Percentiles rank a stretch among this genome's conserved stretches.
phyloP scores from a whole-genome alignment of 352 stramenopile genomes.

The Phytophthora aleatoria region DNA sequence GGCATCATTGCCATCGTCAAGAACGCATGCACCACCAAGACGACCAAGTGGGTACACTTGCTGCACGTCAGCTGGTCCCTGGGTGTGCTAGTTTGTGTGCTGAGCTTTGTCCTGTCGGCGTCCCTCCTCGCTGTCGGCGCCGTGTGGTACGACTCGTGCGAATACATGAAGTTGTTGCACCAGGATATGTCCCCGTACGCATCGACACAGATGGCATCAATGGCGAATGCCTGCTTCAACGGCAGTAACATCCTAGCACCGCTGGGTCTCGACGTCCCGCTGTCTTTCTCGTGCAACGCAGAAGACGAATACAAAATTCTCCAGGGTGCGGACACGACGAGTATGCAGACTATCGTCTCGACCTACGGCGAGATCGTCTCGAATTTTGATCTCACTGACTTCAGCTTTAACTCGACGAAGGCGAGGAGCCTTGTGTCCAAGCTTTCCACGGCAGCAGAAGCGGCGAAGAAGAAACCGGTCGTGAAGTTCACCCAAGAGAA shows the following conservation, averaged over 20 bases:
- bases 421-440: constrained; percentile 53
- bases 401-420: constrained; percentile 61
- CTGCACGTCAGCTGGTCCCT: constrained; percentile 80
- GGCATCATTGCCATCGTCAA: constrained; percentile 76
- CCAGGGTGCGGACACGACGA: constrained; percentile 46
- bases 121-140: constrained; percentile 76
- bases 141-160: constrained; percentile 82
- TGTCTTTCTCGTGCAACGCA: constrained; percentile 69
- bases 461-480: constrained; percentile 10
- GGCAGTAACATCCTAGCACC: constrained; percentile 64
- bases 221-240: constrained; percentile 79
- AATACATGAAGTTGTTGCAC: constrained; percentile 84
- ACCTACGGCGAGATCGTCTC: constrained; percentile 56
- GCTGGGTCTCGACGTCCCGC: constrained; percentile 48
- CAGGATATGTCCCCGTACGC: constrained; percentile 77
- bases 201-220: constrained; percentile 52
- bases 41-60: constrained; percentile 74
- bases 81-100: constrained; percentile 73
- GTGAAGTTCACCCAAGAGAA: constrained; percentile 60
- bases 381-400: constrained; percentile 61
- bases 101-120: constrained; percentile 78
- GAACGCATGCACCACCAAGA: constrained; percentile 71
- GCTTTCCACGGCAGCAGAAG: constrained; percentile 37
- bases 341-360: constrained; percentile 40
- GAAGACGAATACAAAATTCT: constrained; percentile 64